Evolutionary conservation across 441 rosid genomes (phyloP), one percentile per base, ranked within the genome.

Genomic region (Manihot esculenta): DNA sequence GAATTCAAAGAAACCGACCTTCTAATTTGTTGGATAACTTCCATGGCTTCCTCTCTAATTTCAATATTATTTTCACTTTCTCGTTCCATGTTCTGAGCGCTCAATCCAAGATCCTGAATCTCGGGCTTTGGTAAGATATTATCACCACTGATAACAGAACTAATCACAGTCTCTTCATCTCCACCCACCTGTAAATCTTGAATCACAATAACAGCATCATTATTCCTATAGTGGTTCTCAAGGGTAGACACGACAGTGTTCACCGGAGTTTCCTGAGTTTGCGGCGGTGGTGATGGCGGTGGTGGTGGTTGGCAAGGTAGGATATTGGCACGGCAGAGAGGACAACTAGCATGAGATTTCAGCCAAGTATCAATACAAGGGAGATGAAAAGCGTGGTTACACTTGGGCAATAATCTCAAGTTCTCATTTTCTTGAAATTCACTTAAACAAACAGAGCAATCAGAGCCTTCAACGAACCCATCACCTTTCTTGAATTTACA

Each of bases 351-450:
- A 74, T 91, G 92, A 51, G 96, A 88, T 66, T 82, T 91, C 12
- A 94, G 72, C 96, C 98, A 94, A 20, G 96, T 78, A 65, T 94
- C 97, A 26, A 91, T 91, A 49, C 97, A 94, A 57, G 92, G 89
- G 18, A 91, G 79, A 75, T 91, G 98, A 72, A 94, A 94, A 10
- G 94, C 94, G 71, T 94, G 98, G 61, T 74, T 86, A 57, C 98
- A 91, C 53, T 87, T 89, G 0, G 97, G 98, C 82, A 89, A 47
- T 41, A 88, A 14, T 66, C 96, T 76, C 27, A 88, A 70, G 73
- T 81, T 89, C 80, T 91, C 97, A 15, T 86, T 72, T 62, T 93
- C 96, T 55, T 77, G 81, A 42, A 93, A 93, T 42, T 93, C 98
- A 59, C 86, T 80, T 2, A 89, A 80, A 73, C 96, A 91, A 55